phyloP scores from a whole-genome alignment of 257 asterid species.

The Solanum ossicruentum region DNA sequence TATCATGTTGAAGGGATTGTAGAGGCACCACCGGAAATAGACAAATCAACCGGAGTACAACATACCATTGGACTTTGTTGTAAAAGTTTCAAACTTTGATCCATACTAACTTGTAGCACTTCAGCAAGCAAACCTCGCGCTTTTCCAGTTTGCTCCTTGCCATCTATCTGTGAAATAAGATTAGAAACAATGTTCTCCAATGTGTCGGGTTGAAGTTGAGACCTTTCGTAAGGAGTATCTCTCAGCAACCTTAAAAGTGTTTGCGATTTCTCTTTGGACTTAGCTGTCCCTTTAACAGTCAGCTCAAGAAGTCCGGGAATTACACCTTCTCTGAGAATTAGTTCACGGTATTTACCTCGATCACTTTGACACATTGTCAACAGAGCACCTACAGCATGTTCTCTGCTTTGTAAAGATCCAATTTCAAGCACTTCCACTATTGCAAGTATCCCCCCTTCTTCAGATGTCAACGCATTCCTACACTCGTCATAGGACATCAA shows the following conservation, averaged over 20 bases:
- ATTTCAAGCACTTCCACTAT: slow-evolving; percentile 78
- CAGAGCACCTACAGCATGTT: slow-evolving; percentile 75
- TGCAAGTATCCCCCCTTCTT: slow-evolving; percentile 82
- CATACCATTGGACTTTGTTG: slow-evolving; percentile 56
- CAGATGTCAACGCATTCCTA: slow-evolving; percentile 45
- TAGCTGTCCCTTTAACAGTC: slow-evolving; percentile 73
- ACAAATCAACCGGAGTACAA: slow-evolving; percentile 47
- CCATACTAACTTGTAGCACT: slow-evolving; percentile 96
- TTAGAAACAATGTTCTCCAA: slow-evolving; percentile 61
- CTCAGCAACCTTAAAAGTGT: slow-evolving; percentile 51
- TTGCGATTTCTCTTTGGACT: slow-evolving; percentile 63
- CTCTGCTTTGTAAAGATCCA: slow-evolving; percentile 70
- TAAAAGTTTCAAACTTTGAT: slow-evolving; percentile 72
- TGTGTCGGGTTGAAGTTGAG: slow-evolving; percentile 60
- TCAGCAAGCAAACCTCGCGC: slow-evolving; percentile 81
- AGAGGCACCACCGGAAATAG: slow-evolving; percentile 25
- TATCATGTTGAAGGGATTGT: slow-evolving; percentile 39
- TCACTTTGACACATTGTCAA: slow-evolving; percentile 66
- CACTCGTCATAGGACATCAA: slow-evolving; percentile 60
- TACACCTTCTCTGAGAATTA: slow-evolving; percentile 79
- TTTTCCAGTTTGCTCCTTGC: slow-evolving; percentile 62
- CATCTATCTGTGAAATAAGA: slow-evolving; percentile 64
- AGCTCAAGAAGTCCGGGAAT: slow-evolving; percentile 93
- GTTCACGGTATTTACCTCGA: slow-evolving; percentile 59
- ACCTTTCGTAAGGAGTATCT: slow-evolving; percentile 58